Evolutionary conservation across 495 filamentous ascomycete species (phyloP).

Genomic region (Talaromyces trachyspermus): DNA sequence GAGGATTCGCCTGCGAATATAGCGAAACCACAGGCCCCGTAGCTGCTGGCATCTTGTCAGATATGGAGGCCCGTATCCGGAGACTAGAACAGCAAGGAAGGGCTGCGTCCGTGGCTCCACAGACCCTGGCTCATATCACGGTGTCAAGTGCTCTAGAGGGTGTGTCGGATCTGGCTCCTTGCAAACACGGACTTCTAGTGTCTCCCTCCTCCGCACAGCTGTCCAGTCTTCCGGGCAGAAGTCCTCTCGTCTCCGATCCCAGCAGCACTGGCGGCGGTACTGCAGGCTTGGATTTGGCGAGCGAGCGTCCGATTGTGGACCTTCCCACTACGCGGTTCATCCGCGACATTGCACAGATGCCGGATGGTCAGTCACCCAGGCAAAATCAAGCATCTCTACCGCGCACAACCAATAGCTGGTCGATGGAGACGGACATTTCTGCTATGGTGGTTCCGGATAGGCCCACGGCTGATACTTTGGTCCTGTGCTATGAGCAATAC

Average conservation of each 20-base stretch:
- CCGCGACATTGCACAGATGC: not conserved
- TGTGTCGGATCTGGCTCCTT: no score
- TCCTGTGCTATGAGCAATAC: not conserved
- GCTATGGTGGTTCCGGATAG: not conserved
- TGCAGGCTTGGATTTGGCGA: no score
- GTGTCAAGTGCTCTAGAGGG: not conserved
- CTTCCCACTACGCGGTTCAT: not conserved
- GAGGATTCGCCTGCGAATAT: not conserved
- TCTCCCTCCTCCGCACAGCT: no score
- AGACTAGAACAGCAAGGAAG: not conserved
- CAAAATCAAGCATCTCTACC: no score
- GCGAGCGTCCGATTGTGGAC: not conserved
- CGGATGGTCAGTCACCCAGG: no score
- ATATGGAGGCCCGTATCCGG: not conserved
- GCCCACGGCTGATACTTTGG: not conserved
- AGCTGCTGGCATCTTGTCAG: not conserved
- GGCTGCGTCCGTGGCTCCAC: no score
- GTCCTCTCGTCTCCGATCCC: no score
- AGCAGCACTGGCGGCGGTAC: no score
- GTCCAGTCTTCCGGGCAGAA: not conserved
- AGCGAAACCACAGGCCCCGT: not conserved
- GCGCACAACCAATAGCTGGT: no score
- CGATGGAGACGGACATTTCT: not conserved
- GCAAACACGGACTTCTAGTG: no score
- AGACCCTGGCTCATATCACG: not conserved